Conservation (phyloP, 495 filamentous ascomycete genomes). For the Penicillium roqueforti region DNA sequence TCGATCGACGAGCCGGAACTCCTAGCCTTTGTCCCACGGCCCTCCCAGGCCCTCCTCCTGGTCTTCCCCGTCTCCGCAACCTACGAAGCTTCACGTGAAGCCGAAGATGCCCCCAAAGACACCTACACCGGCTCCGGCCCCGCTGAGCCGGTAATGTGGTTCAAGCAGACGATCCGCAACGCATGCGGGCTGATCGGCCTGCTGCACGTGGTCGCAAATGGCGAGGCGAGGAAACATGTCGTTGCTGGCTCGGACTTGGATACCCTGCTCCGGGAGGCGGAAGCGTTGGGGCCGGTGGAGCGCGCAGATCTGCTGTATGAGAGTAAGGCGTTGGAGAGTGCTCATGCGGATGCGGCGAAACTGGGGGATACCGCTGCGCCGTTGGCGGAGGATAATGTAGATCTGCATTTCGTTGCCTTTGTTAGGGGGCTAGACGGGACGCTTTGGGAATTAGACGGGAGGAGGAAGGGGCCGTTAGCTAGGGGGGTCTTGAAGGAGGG, state of each 20-base stretch:
- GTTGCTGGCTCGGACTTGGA: constrained; percentile 45
- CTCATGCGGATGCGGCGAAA: constrained; percentile 66
- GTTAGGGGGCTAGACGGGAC: constrained; percentile 66
- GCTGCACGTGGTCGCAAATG: constrained; percentile 69
- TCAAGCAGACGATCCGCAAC: constrained; percentile 84
- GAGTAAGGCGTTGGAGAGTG: constrained; percentile 63
- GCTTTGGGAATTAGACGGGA: constrained; percentile 83
- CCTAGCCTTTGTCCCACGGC: constrained; percentile 76
- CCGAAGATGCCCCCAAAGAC: constrained; percentile 56
- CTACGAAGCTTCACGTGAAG: constrained; percentile 61
- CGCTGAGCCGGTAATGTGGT: constrained; percentile 71
- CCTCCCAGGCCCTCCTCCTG: constrained; percentile 74
- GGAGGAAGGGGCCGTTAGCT: constrained; percentile 64
- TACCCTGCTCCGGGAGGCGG: constrained; percentile 41
- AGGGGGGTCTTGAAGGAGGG: constrained; percentile 48
- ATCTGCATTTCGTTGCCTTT: constrained; percentile 83
- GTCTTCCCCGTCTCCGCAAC: constrained; percentile 73
- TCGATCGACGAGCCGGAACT: constrained; percentile 75
- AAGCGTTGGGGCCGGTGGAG: constrained; percentile 43
- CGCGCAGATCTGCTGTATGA: constrained; percentile 71
- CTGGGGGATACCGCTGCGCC: constrained; percentile 72
- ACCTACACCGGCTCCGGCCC: constrained; percentile 51
- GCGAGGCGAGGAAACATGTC: constrained; percentile 44
- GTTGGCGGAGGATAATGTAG: constrained; percentile 60
- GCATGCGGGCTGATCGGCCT: constrained; percentile 84